Conservation (phyloP, 805 yeast genomes). For the Kodamaea leandrae region DNA sequence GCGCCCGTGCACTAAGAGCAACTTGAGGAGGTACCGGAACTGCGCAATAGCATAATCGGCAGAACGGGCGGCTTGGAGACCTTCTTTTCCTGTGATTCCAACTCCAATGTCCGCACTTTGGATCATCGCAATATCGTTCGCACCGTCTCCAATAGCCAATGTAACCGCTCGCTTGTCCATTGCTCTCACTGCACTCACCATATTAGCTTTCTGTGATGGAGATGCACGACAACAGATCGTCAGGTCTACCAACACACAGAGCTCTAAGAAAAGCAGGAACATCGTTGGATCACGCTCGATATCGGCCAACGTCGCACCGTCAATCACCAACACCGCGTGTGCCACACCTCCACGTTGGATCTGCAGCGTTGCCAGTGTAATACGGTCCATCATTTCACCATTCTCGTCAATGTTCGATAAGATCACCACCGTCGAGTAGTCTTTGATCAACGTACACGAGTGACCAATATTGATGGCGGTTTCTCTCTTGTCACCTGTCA, state of each 20-base stretch:
- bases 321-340: slow-evolving; percentile 91
- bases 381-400: slow-evolving; percentile 62
- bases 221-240: slow-evolving; percentile 95
- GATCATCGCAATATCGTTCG: slow-evolving; percentile 98
- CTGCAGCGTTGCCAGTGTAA: slow-evolving; percentile 74
- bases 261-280: slow-evolving; percentile 73
- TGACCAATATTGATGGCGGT: slow-evolving; percentile 97
- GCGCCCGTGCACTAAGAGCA: slow-evolving; percentile 90
- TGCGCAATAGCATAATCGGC: slow-evolving; percentile 96
- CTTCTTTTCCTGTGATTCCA: slow-evolving; percentile 97
- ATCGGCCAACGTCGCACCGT: slow-evolving; percentile 79
- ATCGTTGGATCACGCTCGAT: slow-evolving; percentile 73
- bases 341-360: slow-evolving; percentile 75
- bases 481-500: slow-evolving; percentile 97
- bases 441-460: slow-evolving; percentile 89
- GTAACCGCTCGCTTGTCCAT: slow-evolving; percentile 71
- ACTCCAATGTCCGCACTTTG: slow-evolving; percentile 98
- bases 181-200: slow-evolving; percentile 81
- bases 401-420: slow-evolving; percentile 45
- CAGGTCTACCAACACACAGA: slow-evolving; percentile 85
- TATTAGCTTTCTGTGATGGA: slow-evolving; percentile 91
- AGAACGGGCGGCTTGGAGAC: slow-evolving; percentile 92
- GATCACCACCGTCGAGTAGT: slow-evolving; percentile 85
- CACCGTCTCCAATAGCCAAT: slow-evolving; percentile 97
- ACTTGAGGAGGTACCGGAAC: slow-evolving; percentile 77